Base-by-base conservation (phyloP, 169 alveolate genomes). In the Plasmodium blacklocki region DNA sequence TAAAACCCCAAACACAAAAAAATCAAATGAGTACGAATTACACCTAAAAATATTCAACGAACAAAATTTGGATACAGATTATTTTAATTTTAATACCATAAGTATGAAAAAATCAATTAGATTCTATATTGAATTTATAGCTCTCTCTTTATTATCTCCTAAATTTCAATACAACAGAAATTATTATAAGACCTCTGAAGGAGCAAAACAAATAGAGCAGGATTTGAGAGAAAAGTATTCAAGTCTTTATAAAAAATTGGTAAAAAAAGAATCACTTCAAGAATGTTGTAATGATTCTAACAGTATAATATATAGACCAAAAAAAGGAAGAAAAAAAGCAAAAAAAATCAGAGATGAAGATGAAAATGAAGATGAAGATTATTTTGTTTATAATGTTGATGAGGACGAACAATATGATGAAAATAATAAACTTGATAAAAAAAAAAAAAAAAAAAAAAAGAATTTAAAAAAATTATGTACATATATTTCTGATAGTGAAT, bases 71-170 rank as follows among this genome's bases (percentile, higher is more conserved):
- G 60, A 49, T 8, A 21, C 67, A 15, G 83, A 80, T 56, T 23
- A 52, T 43, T 68, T 80, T 52, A 74, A 67, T n/a, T 83, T 56
- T 32, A 67, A 59, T 21, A 56, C 83, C 0, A 19, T 83, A 83
- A 83, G 91, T 49, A 54, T 83, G n/a, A 83, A 68, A 72, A 83
- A 83, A 58, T 68, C 85, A 1, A 68, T 83, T 15, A 83, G 73
- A 32, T 49, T n/a, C 66, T 83, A 83, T 67, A 83, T 68, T 21
- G 91, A 83, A 68, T 83, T 83, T 83, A 83, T 73, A 45, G 18
- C 74, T 56, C 60, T 83, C 45, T 83, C 91, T 67, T 43, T 83
- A 11, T 15, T 83, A 58, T 83, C 91, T 8, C 91, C 91, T n/a
- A 83, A 63, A 19, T 68, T 67, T 11, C 43, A 83, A 39, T 83